phyloP scores from a whole-genome alignment of 2,329 filamentous ascomycete genomes.

The Orbilia oligospora region DNA sequence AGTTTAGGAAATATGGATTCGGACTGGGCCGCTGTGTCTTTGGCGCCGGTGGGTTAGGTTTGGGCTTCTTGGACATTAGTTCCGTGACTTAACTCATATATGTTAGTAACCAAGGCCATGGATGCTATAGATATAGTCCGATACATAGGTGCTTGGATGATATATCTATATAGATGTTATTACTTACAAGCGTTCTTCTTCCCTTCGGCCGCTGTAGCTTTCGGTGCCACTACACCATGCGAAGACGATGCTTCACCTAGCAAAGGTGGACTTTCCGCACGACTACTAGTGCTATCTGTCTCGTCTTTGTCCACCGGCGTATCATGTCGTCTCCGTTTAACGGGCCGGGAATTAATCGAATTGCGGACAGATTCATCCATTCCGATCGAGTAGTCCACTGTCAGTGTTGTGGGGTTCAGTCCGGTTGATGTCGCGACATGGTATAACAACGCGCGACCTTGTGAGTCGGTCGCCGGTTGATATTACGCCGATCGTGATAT shows the following conservation, averaged over 20 bases:
- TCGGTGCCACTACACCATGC: neutral
- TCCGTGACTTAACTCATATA: slow-evolving; percentile 29
- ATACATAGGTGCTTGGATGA: neutral
- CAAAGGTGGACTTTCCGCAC: slow-evolving; percentile 17
- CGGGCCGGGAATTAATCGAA: slow-evolving; percentile 9
- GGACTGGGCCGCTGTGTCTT: slow-evolving; percentile 5
- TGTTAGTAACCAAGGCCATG: neutral
- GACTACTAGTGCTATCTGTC: slow-evolving; percentile 28
- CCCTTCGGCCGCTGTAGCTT: neutral
- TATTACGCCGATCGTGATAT: neutral
- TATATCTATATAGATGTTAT: no score
- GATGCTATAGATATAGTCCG: no score
- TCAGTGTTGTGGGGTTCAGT: neutral
- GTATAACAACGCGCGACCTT: slow-evolving; percentile 24
- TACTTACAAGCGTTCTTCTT: slow-evolving; percentile 55
- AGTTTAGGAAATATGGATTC: slow-evolving; percentile 50
- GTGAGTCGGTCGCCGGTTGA: neutral
- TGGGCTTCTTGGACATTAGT: slow-evolving; percentile 53
- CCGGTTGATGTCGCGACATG: neutral
- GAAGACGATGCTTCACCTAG: neutral
- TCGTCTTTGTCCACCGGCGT: slow-evolving; percentile 23
- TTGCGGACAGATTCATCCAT: slow-evolving; percentile 42
- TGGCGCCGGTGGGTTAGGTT: slow-evolving; percentile 9
- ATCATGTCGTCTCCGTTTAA: slow-evolving; percentile 27
- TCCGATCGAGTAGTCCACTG: neutral